Base-by-base conservation (phyloP, 768 basidiomycete species). In the Ramaria sp. region DNA sequence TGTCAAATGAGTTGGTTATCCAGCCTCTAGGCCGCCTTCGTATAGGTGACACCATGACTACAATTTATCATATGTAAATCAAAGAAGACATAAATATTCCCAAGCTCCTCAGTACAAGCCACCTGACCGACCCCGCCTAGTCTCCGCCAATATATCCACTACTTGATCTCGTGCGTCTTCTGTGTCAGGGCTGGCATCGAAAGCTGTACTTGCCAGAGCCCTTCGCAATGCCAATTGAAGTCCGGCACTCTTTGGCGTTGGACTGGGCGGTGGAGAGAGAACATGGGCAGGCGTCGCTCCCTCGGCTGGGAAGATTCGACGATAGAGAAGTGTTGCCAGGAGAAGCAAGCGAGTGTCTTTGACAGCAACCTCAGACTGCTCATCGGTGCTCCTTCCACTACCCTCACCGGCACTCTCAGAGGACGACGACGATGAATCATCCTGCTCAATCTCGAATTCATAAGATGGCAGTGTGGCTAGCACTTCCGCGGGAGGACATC, bases 101-200 rank as follows among this genome's bases (percentile, higher is more conserved):
- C 5, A 27, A 27, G 5, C 27, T 27, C 5, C 27, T 37, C 34
- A 37, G 34, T 37, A 37, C 34, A 37, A 10, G 34, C 34, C 3
- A 10, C 34, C 34, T 37, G 34, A 37, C 3, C 34, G 34, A 2
- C 34, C 34, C 9, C 34, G 34, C 13, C 34, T 37, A 10, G 34
- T 37, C 34, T 37, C 34, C 34, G 34, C 34, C 48, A 89, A 73
- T 73, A 84, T 73, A 70, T 91, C 88, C 48, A 88, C 85, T 37
- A 82, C 82, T n/a, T 75, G 70, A 67, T 90, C 88, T 57, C 83
- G 75, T 48, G 86, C 87, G 59, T 89, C 86, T 66, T 90, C 88
- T 53, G 89, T 66, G 41, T 65, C 65, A 24, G 62, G 68, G 22
- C 55, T 63, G 39, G 59, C 58, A 54, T 74, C 74, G 63, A 82